Evolutionary conservation across 371 early-diverging fungal species (phyloP).

Genomic region (Agmasoma carcini): DNA sequence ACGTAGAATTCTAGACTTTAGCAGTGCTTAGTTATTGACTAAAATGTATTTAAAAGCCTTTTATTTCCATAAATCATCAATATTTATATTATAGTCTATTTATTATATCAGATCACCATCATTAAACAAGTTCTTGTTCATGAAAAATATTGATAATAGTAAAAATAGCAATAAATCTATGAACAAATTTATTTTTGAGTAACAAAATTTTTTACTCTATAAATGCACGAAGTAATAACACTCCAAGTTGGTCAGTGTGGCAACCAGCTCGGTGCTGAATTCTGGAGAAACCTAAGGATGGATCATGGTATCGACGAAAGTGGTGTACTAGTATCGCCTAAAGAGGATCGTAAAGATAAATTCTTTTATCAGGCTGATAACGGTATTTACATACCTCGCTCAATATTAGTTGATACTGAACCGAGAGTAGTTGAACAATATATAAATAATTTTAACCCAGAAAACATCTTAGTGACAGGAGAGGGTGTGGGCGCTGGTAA

Average conservation of each 20-base stretch:
- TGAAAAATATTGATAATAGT: too few relatives aligned
- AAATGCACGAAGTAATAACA: slow-evolving; percentile 68
- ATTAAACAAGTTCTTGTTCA: too few relatives aligned
- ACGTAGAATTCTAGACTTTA: too few relatives aligned
- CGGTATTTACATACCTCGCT: slow-evolving; percentile 75
- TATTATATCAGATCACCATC: too few relatives aligned
- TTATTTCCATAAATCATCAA: too few relatives aligned
- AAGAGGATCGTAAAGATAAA: slow-evolving; percentile 69
- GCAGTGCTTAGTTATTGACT: too few relatives aligned
- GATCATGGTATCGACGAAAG: slow-evolving; percentile 72
- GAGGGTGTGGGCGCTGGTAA: slow-evolving; percentile 89
- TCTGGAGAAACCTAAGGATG: slow-evolving; percentile 69
- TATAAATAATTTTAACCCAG: slow-evolving; percentile 59
- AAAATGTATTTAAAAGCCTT: too few relatives aligned
- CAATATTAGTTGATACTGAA: slow-evolving; percentile 72
- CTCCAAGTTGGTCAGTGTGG: slow-evolving; percentile 88
- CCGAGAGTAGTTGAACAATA: slow-evolving; percentile 60
- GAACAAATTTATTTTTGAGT: too few relatives aligned
- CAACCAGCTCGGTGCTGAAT: slow-evolving; percentile 81
- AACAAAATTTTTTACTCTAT: slow-evolving; percentile 3
- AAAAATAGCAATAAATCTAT: too few relatives aligned
- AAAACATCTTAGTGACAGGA: slow-evolving; percentile 67
- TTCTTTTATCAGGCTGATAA: slow-evolving; percentile 95
- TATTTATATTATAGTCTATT: too few relatives aligned
- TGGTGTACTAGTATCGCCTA: slow-evolving; percentile 54